phyloP scores from a whole-genome alignment of 495 filamentous ascomycete genomes.

The Pyronema omphalodes region DNA sequence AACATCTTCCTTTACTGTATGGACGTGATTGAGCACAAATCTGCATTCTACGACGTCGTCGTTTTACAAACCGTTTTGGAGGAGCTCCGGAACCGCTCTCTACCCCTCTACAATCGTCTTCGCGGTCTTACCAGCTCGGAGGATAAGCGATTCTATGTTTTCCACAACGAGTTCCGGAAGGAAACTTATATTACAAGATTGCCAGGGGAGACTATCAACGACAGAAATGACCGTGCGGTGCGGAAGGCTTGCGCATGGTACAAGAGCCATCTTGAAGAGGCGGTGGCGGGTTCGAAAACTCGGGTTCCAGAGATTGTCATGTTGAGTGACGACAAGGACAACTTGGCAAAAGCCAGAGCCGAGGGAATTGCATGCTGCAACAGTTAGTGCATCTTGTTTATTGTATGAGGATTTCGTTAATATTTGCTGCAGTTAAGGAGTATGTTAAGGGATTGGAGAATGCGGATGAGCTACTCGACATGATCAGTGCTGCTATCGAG shows the following conservation, averaged over 20 bases:
- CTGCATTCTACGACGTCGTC: conserved; percentile 85
- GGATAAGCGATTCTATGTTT: conserved; percentile 92
- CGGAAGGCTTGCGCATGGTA: conserved; percentile 82
- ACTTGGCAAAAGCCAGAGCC: conserved; percentile 59
- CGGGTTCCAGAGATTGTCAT: conserved; percentile 68
- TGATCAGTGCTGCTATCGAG: conserved; percentile 67
- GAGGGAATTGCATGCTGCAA: conserved; percentile 40
- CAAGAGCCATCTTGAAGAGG: conserved; percentile 49
- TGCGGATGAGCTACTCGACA: conserved; percentile 70
- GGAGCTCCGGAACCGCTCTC: conserved; percentile 79
- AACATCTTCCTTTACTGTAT: conserved; percentile 91
- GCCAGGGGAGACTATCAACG: conserved; percentile 76
- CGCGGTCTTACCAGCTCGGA: conserved; percentile 78
- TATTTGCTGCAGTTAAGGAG: conserved; percentile 34
- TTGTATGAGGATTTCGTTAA: background rate
- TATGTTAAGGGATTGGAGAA: conserved; percentile 76
- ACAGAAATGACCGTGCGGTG: conserved; percentile 86
- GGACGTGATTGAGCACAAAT: conserved; percentile 84
- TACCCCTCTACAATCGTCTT: conserved; percentile 87
- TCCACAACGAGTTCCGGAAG: conserved; percentile 93
- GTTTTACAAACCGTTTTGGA: conserved; percentile 91
- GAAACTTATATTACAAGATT: conserved; percentile 71
- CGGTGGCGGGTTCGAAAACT: conserved; percentile 34
- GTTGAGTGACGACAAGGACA: conserved; percentile 81
- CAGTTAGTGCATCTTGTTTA: conserved; percentile 12